Evolutionary conservation across 805 yeast species (phyloP), one percentile per base, ranked within the genome.

Genomic region (Lipomyces mesembrius): DNA sequence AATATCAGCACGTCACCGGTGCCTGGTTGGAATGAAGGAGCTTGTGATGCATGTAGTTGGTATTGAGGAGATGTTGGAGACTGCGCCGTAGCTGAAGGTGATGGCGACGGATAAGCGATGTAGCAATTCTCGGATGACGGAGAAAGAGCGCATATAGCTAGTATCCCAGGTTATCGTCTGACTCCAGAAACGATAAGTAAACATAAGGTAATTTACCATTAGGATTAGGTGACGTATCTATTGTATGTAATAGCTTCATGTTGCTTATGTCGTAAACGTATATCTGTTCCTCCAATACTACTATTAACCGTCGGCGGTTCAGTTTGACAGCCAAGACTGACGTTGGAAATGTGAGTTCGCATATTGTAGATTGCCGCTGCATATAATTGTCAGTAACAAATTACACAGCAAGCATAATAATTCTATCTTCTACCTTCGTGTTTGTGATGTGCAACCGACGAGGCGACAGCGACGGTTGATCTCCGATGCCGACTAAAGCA

Each of bases 251-350:
- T 32, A 93, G 83, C 74, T 90, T 87, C 88, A 94, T 92, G 76
- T 96, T 91, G 65, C 95, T 87, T 68, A 94, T 88, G 77, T 94
- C 98, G 79, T 94, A 95, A 58, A 94, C 85, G 76, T 87, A 90
- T 9, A 95, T 86, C 77, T 93, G 96, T 67, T 91, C 94, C 60
- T 86, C 82, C 62, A 94, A 80, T 5, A 90, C 86, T 20, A 93
- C 95, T 39, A 91, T 83, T 71, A 94, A 82, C 57, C 98, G 80
- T 72, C 90, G 89, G 55, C 98, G 83, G 77, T 94, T 95, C 79
- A 94, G 83, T 72, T 86, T 86, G 43, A 94, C 88, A 60, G 85
- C 86, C 34, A 89, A 79, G 1, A 94, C 88, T 7, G 87, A 80
- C 3, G 91, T 85, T 0, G 97, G 94, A 77, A 92, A 95, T 0